These are phyloP conservation scores for Kwoniella dendrophila DNA, from an alignment of 768 basidiomycete species.

Conservation along the genomic window DNA sequence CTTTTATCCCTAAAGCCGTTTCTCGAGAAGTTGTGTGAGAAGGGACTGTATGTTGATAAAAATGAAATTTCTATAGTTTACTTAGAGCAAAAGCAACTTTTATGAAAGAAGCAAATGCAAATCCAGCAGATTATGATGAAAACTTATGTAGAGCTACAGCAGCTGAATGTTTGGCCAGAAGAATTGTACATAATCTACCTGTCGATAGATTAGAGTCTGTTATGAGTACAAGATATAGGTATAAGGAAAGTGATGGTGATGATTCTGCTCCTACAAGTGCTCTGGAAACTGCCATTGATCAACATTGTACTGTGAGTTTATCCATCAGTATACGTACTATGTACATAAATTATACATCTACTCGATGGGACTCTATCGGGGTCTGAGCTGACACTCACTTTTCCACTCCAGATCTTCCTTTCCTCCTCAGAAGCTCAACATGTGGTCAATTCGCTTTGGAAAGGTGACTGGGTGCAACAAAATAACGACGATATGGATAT, in stretches of 20 bases:
- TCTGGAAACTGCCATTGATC: slow-evolving; percentile 88
- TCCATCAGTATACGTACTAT: background rate
- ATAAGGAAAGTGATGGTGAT: slow-evolving; percentile 74
- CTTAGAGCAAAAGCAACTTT: slow-evolving; percentile 66
- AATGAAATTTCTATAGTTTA: slow-evolving; percentile 8
- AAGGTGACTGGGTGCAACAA: slow-evolving; percentile 75
- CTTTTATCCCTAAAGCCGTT: background rate
- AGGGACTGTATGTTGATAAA: background rate
- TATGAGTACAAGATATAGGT: slow-evolving; percentile 77
- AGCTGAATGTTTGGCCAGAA: slow-evolving; percentile 47
- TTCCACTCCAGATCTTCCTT: slow-evolving; percentile 65
- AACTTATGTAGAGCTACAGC: slow-evolving; percentile 73
- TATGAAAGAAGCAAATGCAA: slow-evolving; percentile 74
- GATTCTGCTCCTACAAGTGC: slow-evolving; percentile 58
- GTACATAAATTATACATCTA: background rate
- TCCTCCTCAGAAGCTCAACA: slow-evolving; percentile 84
- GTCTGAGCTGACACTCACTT: background rate
- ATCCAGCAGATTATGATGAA: slow-evolving; percentile 85
- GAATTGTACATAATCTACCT: slow-evolving; percentile 70
- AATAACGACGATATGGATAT: slow-evolving; percentile 75
- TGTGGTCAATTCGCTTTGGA: slow-evolving; percentile 81
- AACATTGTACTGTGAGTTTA: slow-evolving; percentile 67
- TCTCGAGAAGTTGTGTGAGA: too few relatives aligned
- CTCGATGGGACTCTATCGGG: too few relatives aligned
- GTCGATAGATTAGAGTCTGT: slow-evolving; percentile 68